Evolutionary conservation across 139 green algal genomes (phyloP), one percentile per base, ranked within the genome.

Genomic region (Diplosphaera chodatii): DNA sequence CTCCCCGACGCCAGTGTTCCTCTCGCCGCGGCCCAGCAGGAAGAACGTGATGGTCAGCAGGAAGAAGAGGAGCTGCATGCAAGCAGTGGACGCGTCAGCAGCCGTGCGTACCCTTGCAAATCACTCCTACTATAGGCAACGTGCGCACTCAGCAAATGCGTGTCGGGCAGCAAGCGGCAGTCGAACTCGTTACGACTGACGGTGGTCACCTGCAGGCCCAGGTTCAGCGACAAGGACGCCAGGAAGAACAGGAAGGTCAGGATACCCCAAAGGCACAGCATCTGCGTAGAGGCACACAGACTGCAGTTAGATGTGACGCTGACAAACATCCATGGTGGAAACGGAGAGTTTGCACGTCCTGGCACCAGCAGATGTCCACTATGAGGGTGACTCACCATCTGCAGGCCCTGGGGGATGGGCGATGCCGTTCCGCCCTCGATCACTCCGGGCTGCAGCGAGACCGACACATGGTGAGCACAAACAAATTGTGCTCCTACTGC

Each of bases 231-330:
- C 40, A 76, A 25, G 64, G 85, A 84, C 5, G 79, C 67, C 15
- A 86, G 67, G 71, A 87, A 86, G 77, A 88, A 85, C 32, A 69
- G 56, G 66, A 78, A 72, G 0, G 87, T 91, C 31, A 92, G 70
- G 33, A 88, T 69, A 25, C 82, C 82, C 84, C 84, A 92, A 30
- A 90, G 78, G 48, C 40, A 68, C 59, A 78, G 63, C 63, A 83
- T 69, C 48, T 59, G 48, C 18, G 18, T 4, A n/a, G 48, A 23
- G 48, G 8, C 16, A 25, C 18, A 25, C 37, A 10, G 37, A 48
- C 6, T 48, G 37, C 37, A n/a, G n/a, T n/a, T n/a, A n/a, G n/a
- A n/a, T n/a, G n/a, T n/a, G n/a, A n/a, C n/a, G n/a, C n/a, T n/a
- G 8, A 48, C 37, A 13, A 48, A 48, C 37, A 48, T 48, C 37